phyloP scores from a whole-genome alignment of 2,329 filamentous ascomycete species.

The Ophiostoma ips region DNA sequence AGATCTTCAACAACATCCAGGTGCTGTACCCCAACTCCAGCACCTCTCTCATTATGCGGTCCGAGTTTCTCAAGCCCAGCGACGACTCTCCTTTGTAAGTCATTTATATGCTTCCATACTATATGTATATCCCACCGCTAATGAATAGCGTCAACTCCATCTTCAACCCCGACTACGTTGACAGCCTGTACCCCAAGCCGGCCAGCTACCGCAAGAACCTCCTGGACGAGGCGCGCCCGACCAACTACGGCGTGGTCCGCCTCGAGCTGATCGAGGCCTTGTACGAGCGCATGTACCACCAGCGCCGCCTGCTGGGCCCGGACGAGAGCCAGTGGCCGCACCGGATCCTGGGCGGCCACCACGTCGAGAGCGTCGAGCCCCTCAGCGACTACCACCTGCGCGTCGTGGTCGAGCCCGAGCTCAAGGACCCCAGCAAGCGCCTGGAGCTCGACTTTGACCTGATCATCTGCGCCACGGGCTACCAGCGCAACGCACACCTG shows the following conservation, averaged over 20 bases:
- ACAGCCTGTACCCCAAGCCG: conserved; percentile 57
- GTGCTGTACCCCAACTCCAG: conserved; percentile 66
- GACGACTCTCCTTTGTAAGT: conserved; percentile 92
- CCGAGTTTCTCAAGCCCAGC: conserved; percentile 71
- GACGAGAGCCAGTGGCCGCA: conserved; percentile 69
- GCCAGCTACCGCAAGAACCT: conserved; percentile 44
- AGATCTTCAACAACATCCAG: conserved; percentile 87
- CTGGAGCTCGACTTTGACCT: conserved; percentile 66
- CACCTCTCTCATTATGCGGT: conserved; percentile 68
- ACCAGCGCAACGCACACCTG: conserved; percentile 64
- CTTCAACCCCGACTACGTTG: conserved; percentile 79
- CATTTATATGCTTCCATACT: too few species aligned
- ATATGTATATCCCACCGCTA: background rate
- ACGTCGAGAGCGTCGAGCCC: conserved; percentile 45
- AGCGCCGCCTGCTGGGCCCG: conserved; percentile 54
- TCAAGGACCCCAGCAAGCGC: conserved; percentile 17
- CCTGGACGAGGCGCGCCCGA: conserved; percentile 59
- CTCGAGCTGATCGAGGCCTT: conserved; percentile 81
- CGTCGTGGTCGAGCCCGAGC: conserved; percentile 38
- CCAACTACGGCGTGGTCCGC: conserved; percentile 90
- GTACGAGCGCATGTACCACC: conserved; percentile 78
- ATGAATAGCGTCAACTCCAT: conserved; percentile 71
- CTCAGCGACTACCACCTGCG: conserved; percentile 36
- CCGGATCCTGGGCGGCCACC: conserved; percentile 57
- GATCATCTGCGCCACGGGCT: conserved; percentile 79